Base-by-base conservation (phyloP, 2,329 filamentous ascomycete species). In the Lasiodiplodia theobromae region DNA sequence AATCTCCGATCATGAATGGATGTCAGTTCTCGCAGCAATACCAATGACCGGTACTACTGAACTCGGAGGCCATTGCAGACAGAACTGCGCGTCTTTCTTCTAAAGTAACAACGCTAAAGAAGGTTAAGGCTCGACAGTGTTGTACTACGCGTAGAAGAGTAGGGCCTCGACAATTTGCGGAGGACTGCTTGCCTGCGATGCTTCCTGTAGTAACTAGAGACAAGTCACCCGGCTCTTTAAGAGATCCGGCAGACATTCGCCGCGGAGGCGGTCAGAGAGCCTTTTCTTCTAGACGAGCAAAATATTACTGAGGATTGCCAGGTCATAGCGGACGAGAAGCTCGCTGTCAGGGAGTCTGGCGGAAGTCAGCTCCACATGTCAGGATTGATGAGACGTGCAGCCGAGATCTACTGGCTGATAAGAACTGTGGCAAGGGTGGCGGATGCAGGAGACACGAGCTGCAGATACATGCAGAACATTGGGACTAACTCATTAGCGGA, bases 1-100 rank as follows among this genome's bases (percentile, higher is more conserved):
- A 91, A 69, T 91, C 87, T 0, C 88, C 89, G 47, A 91, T 83
- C 0, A 88, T 87, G 71, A 92, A 85, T 1, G 86, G 85, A 73
- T 90, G 86, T 1, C 84, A 83, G 69, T 88, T 87, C 31, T 71
- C 76, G 70, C 87, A 90, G 0, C 78, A 81, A 74, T 90, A 90
- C 88, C 88, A 91, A 71, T 89, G 86, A 0, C 89, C 88, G 0
- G 79, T 82, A 0, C 82, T 82, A 1, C 69, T 44, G 0, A 74
- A 70, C 6, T 84, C 84, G 0, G 71, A 77, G 3, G 82, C 77
- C 83, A 87, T 86, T 1, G 84, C 83, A 1, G 57, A 60, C 3
- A 71, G 62, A 2, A 72, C 58, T 1, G 56, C 31, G 11, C 69
- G 66, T 2, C 68, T 63, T 31, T 72, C 70, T 34, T 71, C 56